A percentile compares a stretch with the other conserved stretches of the same genome.
These are phyloP conservation scores for Monoraphidium neglectum DNA, from an alignment of 139 green algal genomes.

Conservation along the genomic window DNA sequence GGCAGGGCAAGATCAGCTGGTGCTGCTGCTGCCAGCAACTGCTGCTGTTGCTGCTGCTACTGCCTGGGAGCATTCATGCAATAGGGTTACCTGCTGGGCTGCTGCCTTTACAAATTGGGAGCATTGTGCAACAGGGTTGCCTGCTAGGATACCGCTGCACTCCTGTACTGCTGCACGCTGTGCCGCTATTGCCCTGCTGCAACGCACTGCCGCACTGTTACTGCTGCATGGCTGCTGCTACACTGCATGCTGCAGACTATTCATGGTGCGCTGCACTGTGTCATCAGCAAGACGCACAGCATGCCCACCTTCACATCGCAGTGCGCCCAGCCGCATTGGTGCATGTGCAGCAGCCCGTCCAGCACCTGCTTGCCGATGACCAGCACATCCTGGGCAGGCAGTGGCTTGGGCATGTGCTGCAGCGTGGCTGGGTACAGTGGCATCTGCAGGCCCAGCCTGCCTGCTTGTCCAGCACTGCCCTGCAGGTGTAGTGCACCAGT, in stretches of 20 bases:
- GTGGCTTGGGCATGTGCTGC: conserved; percentile 1
- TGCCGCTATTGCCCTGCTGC: neutral
- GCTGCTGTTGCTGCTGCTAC: neutral
- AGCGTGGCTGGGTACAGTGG: conserved; percentile 3
- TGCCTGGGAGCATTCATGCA: neutral
- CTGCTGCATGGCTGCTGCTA: no score
- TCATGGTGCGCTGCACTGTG: neutral
- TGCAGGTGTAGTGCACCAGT: neutral
- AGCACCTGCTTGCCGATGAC: neutral
- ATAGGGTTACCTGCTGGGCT: neutral
- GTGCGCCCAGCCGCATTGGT: conserved; percentile 1
- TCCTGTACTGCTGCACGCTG: neutral
- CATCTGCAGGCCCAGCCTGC: neutral
- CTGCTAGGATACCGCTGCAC: no score
- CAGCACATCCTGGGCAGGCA: conserved; percentile 3
- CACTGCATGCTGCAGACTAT: neutral
- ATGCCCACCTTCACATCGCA: conserved; percentile 2
- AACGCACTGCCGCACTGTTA: neutral
- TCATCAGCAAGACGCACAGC: neutral
- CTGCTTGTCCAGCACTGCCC: neutral
- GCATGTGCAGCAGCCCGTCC: neutral
- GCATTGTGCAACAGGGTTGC: no score
- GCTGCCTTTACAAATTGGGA: no score
- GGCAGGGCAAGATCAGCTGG: no score
- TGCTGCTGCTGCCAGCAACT: no score